Evolutionary conservation across 2,329 filamentous ascomycete genomes (phyloP), one percentile per base, ranked within the genome.

Genomic region (Shiraia sp.): DNA sequence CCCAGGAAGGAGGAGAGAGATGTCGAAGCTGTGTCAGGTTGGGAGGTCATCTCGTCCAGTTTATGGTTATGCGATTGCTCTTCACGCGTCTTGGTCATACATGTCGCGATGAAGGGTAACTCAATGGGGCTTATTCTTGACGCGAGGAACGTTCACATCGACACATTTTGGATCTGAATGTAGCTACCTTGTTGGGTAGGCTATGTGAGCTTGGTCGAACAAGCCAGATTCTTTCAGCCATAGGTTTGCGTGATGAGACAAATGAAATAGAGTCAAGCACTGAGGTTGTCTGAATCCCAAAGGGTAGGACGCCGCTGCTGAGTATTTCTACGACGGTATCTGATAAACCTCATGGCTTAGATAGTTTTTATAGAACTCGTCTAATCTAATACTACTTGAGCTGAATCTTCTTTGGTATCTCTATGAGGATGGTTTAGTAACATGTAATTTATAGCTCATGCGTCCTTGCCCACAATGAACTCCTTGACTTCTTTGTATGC

Each of bases 51-150:
- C 87, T 96, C 87, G 92, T 96, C 92, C 85, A 84, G 87, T 88
- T 79, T 71, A 79, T 83, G 96, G 92, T 87, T 85, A 97, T 96
- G 92, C 91, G 92, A 96, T 96, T 96, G 89, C 88, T 59, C 54
- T 60, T 51, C 31, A 35, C 36, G 29, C 57, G 19, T 45, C 63
- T 68, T 75, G 68, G 59, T 54, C 50, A 61, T 57, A 65, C 60
- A 53, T 53, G 54, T 34, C 42, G 55, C 33, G 36, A 23, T 65
- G 68, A 71, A 74, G 13, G 79, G 88, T 96, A 95, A 97, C 92
- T 96, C 91, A 90, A 97, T 95, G 92, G 92, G 92, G 92, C 92
- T 96, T 90, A 97, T 96, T 96, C 90, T 96, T 87, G 92, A 90
- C 81, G 87, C 91, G 90, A 96, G 90, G 87, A 87, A 87, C 80